These are phyloP conservation scores for Verticillium isaacii DNA, from an alignment of 2,329 filamentous ascomycete genomes.

Conservation along the genomic window DNA sequence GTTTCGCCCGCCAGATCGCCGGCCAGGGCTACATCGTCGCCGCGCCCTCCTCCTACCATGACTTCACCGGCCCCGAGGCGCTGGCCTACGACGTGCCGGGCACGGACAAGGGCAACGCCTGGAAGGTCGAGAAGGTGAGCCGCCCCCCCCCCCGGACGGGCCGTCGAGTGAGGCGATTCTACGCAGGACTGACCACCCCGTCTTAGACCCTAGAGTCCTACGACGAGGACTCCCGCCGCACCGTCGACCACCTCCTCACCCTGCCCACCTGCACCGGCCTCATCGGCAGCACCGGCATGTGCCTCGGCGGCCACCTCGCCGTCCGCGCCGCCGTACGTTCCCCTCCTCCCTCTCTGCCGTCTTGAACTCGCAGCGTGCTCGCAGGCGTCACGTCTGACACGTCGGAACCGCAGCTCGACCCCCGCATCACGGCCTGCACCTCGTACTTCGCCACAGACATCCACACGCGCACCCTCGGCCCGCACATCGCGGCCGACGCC, in stretches of 20 bases:
- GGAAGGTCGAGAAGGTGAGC: conserved; percentile 72
- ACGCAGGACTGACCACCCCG: background rate
- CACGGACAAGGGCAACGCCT: conserved; percentile 82
- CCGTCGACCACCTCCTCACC: conserved; percentile 65
- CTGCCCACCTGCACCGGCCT: conserved; percentile 74
- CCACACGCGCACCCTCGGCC: conserved; percentile 72
- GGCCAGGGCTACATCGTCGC: conserved; percentile 92
- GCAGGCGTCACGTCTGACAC: background rate
- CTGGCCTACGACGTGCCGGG: conserved; percentile 83
- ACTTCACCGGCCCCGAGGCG: conserved; percentile 81
- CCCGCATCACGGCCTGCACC: conserved; percentile 69
- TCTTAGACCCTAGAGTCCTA: conserved; percentile 74
- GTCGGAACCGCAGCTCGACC: conserved; percentile 52
- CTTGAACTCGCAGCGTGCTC: background rate
- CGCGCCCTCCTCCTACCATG: conserved; percentile 86
- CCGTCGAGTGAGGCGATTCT: background rate
- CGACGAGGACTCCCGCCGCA: conserved; percentile 68
- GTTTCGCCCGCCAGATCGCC: conserved; percentile 88
- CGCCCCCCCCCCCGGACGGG: background rate
- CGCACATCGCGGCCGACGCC: conserved; percentile 42
- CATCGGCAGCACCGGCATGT: conserved; percentile 83
- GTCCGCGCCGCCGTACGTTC: conserved; percentile 48
- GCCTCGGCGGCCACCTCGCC: conserved; percentile 83
- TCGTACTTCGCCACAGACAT: conserved; percentile 94
- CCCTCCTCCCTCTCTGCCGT: background rate